A percentile compares a stretch with the other conserved stretches of the same genome.
Conservation (phyloP, 306 rosid species). For the Malus orientalis region DNA sequence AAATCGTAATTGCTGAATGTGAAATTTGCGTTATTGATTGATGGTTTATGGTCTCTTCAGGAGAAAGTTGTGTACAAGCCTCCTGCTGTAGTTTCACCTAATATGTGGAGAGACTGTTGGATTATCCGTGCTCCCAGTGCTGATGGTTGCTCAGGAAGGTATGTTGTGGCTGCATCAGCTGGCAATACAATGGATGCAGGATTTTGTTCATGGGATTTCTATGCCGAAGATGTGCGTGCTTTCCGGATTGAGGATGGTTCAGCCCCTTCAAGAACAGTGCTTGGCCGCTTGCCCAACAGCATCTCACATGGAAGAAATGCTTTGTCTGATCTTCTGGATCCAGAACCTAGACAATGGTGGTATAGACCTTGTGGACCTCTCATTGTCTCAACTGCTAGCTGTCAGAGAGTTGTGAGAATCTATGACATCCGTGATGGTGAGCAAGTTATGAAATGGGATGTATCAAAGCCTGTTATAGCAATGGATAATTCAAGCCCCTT, state of each 20-base stretch:
- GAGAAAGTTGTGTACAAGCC: slow-evolving; percentile 73
- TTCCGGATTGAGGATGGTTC: slow-evolving; percentile 50
- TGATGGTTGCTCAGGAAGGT: slow-evolving; percentile 89
- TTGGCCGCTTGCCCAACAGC: slow-evolving; percentile 63
- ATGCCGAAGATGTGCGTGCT: slow-evolving; percentile 67
- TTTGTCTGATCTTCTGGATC: slow-evolving; percentile 27
- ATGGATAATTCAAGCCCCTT: slow-evolving; percentile 92
- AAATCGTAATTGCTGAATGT: neutral
- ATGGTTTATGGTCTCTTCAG: slow-evolving; percentile 31
- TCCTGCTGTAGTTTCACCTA: slow-evolving; percentile 55
- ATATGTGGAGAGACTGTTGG: slow-evolving; percentile 95
- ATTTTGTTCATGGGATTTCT: slow-evolving; percentile 96
- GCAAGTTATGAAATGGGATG: slow-evolving; percentile 80
- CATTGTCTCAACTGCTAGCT: slow-evolving; percentile 51
- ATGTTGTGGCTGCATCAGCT: slow-evolving; percentile 95
- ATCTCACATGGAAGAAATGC: slow-evolving; percentile 51
- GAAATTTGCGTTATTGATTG: neutral
- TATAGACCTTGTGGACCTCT: slow-evolving; percentile 91
- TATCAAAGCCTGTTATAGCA: slow-evolving; percentile 58
- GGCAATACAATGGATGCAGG: slow-evolving; percentile 85
- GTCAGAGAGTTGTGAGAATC: slow-evolving; percentile 55
- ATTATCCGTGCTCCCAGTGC: slow-evolving; percentile 87
- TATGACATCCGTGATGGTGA: slow-evolving; percentile 92
- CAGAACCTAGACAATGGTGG: slow-evolving; percentile 81
- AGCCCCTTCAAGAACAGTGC: slow-evolving; percentile 59